Evolutionary conservation across 2,329 filamentous ascomycete genomes (phyloP).

Genomic region (Pyricularia grisea): DNA sequence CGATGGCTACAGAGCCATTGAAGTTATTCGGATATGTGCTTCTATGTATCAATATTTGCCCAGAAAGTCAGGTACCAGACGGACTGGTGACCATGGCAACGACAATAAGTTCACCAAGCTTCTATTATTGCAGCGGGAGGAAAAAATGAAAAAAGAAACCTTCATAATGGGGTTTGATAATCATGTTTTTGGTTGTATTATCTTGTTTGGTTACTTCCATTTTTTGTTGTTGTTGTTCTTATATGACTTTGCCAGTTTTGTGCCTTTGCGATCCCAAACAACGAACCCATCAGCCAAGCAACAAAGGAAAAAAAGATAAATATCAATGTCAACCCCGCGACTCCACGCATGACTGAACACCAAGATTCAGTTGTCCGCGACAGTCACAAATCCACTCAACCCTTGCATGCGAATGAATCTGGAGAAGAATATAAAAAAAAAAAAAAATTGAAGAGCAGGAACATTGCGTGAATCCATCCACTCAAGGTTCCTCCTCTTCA

Average conservation of each 20-base stretch:
- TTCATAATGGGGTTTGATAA: neutral
- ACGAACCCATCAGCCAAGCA: neutral
- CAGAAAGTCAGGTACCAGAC: neutral
- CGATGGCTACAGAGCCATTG: neutral
- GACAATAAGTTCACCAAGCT: neutral
- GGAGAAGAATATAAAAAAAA: slow-evolving; percentile 13
- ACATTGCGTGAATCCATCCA: slow-evolving; percentile 4
- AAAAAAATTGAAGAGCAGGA: slow-evolving; percentile 3
- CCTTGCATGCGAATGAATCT: slow-evolving; percentile 13
- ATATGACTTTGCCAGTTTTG: slow-evolving; percentile 1
- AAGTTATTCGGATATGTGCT: neutral
- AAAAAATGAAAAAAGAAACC: neutral
- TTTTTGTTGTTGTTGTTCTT: slow-evolving; percentile 1
- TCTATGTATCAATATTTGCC: neutral
- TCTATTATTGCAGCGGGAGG: neutral
- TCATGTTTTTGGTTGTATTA: neutral
- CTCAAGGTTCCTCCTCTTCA: neutral
- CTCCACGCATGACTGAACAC: neutral
- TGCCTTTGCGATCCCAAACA: slow-evolving; percentile 4
- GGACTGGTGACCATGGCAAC: neutral
- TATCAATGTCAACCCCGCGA: neutral
- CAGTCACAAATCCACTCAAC: slow-evolving; percentile 1
- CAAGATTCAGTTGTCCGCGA: neutral
- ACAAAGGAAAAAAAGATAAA: neutral
- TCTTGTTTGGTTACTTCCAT: neutral